Evolutionary conservation across 179 eudicot genomes (phyloP), one percentile per base, ranked within the genome.

Genomic region (Kewa caespitosa): DNA sequence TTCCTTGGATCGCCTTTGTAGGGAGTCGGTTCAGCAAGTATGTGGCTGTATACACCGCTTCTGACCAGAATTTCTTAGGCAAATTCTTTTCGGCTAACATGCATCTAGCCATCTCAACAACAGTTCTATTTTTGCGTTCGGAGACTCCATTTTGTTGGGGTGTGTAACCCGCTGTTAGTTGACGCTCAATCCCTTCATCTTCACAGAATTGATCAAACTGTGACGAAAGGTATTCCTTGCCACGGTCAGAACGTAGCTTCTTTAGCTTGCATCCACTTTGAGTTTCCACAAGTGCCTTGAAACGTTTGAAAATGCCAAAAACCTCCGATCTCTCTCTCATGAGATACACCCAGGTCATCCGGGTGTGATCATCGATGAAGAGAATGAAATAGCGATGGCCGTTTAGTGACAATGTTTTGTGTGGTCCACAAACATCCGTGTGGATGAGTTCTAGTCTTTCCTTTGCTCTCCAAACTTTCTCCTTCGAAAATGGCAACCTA

Each of bases 281-380:
- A 31, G 64, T 78, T 52, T 78, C 38, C 25, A 61, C 46, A 54
- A 32, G 41, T 0, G 34, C 27, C 57, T 78, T 78, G 39, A 72
- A 78, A 1, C 54, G 72, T 30, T 27, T 30, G 46, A 72, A 72
- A 10, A 66, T 70, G 12, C 41, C 30, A 15, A 70, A 46, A 7
- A 78, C 76, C 54, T 78, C 81, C 0, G 67, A 72, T 67, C 72
- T 64, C 2, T 25, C 57, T 18, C 27, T 65, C 31, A 48, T 48
- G 46, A 77, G 48, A 71, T 39, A 77, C 9, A 43, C 41, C 76
- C 65, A 77, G 33, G 75, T 61, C 76, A 66, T 78, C n/a, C 67
- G 33, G 34, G 76, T 46, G 52, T 36, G 54, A 75, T 52, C 66
- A 55, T 75, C 72, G 27, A 75, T 67, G 31, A 67, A 75, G 0